Conservation (phyloP, 2,329 filamentous ascomycete species). For the Colletotrichum camelliae region DNA sequence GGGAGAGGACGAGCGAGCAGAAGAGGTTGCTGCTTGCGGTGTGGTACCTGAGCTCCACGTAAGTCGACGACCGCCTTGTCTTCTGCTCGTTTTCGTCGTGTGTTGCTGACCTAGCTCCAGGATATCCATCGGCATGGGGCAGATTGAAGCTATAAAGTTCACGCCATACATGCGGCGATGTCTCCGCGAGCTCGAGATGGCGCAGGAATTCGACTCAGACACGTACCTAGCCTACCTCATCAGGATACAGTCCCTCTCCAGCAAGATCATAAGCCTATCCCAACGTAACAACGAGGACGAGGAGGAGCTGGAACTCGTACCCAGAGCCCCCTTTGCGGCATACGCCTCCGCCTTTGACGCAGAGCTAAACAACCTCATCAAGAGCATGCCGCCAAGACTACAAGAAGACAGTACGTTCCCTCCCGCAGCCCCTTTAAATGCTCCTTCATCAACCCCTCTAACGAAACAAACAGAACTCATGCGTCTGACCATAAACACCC, state of each 20-base stretch:
- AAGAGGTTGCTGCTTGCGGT: slow-evolving; percentile 55
- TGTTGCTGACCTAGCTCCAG: slow-evolving; percentile 32
- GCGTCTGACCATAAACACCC: slow-evolving; percentile 38
- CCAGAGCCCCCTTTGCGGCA: slow-evolving; percentile 44
- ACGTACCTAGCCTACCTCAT: slow-evolving; percentile 49
- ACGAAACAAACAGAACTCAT: not conserved
- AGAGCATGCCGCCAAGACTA: slow-evolving; percentile 38
- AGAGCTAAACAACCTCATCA: slow-evolving; percentile 47
- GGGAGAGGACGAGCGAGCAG: slow-evolving; percentile 53
- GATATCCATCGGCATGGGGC: slow-evolving; percentile 45
- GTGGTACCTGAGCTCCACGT: slow-evolving; percentile 62
- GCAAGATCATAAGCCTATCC: slow-evolving; percentile 50
- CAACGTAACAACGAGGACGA: slow-evolving; percentile 39
- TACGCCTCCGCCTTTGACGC: slow-evolving; percentile 51
- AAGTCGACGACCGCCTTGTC: not conserved
- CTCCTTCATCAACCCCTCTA: not conserved
- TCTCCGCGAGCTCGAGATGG: slow-evolving; percentile 47
- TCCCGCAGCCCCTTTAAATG: not conserved
- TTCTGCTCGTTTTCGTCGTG: fast-evolving
- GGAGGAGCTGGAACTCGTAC: slow-evolving; percentile 31
- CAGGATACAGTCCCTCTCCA: slow-evolving; percentile 53
- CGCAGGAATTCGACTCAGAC: slow-evolving; percentile 52
- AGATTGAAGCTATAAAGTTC: slow-evolving; percentile 53
- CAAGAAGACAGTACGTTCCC: slow-evolving; percentile 40
- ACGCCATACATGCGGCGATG: slow-evolving; percentile 58